A percentile compares a stretch with the other conserved stretches of the same genome.
Conservation (phyloP, 345 rosid species). For the Stellera chamaejasme region DNA sequence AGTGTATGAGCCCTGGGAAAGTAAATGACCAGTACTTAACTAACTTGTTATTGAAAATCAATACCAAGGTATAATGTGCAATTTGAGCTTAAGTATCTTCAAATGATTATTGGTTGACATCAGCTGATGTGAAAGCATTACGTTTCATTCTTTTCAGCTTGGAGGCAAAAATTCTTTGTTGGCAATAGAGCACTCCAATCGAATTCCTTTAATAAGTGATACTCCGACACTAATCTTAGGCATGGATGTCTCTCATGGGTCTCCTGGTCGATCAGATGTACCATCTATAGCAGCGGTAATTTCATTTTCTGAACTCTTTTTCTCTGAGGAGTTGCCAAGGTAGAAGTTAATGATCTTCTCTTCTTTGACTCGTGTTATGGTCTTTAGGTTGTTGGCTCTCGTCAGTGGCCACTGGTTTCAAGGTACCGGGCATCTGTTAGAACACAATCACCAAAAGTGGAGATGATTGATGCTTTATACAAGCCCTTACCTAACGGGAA, state of each 20-base stretch:
- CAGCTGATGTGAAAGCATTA: background rate
- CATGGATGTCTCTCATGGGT: slow-evolving; percentile 94
- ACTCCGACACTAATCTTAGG: slow-evolving; percentile 90
- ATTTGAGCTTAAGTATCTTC: slow-evolving; percentile 3
- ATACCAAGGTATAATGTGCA: slow-evolving; percentile 55
- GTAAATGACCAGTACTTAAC: slow-evolving; percentile 78
- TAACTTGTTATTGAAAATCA: slow-evolving; percentile 83
- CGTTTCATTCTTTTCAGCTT: slow-evolving; percentile 39
- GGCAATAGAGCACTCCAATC: slow-evolving; percentile 42
- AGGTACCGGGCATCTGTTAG: slow-evolving; percentile 86
- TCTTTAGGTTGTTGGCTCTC: slow-evolving; percentile 86
- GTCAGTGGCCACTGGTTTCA: slow-evolving; percentile 70
- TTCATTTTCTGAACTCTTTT: slow-evolving; percentile 2
- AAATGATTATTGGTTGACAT: slow-evolving; percentile 1
- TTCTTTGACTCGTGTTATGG: slow-evolving; percentile 4
- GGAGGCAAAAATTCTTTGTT: slow-evolving; percentile 92
- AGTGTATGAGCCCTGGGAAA: slow-evolving; percentile 68
- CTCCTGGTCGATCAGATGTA: slow-evolving; percentile 66
- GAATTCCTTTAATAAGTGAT: slow-evolving; percentile 48
- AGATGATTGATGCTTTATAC: slow-evolving; percentile 84
- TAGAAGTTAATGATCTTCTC: background rate
- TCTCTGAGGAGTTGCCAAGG: background rate
- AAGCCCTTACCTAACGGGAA: slow-evolving; percentile 47
- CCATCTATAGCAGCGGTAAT: slow-evolving; percentile 84
- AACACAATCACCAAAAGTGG: slow-evolving; percentile 70